Percentiles rank a stretch among this genome's conserved stretches.
Conservation (phyloP, 805 yeast genomes). For the Barnettozyma sucrosica region DNA sequence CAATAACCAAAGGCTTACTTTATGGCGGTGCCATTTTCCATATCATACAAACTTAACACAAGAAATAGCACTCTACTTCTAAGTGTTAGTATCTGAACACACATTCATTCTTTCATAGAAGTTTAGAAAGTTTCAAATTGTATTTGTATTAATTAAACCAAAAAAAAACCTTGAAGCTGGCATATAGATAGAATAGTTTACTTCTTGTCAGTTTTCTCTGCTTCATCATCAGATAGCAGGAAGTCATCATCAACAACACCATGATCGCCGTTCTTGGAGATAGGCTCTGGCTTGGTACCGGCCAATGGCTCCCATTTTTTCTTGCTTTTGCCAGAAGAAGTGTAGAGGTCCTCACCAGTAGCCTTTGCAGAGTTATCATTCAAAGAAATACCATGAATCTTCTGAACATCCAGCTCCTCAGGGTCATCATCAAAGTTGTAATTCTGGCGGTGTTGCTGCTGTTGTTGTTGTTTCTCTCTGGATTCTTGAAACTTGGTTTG, state of each 20-base stretch:
- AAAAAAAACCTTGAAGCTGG: neutral
- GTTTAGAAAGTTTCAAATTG: neutral
- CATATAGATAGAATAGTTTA: neutral
- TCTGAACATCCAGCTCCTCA: slow-evolving; percentile 41
- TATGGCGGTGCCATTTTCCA: too few relatives aligned
- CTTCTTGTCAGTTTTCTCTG: neutral
- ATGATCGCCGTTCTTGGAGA: slow-evolving; percentile 16
- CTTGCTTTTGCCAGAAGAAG: slow-evolving; percentile 16
- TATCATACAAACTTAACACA: too few relatives aligned
- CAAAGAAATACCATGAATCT: slow-evolving; percentile 43
- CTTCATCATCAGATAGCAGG: slow-evolving; percentile 28
- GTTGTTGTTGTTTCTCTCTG: slow-evolving; percentile 11
- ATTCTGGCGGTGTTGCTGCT: slow-evolving; percentile 21
- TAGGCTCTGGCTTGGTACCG: slow-evolving; percentile 22
- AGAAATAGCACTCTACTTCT: too few relatives aligned
- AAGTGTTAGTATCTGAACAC: too few relatives aligned
- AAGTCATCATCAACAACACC: slow-evolving; percentile 37
- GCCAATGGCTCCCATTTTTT: slow-evolving; percentile 40
- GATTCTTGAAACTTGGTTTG: slow-evolving; percentile 17
- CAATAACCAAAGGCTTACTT: too few relatives aligned
- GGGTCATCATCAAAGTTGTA: slow-evolving; percentile 46
- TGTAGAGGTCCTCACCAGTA: slow-evolving; percentile 22
- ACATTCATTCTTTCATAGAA: too few relatives aligned
- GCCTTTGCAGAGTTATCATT: slow-evolving; percentile 32
- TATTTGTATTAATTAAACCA: neutral